Base-by-base conservation (phyloP, 257 asterid species). In the Leptodermis oblonga region DNA sequence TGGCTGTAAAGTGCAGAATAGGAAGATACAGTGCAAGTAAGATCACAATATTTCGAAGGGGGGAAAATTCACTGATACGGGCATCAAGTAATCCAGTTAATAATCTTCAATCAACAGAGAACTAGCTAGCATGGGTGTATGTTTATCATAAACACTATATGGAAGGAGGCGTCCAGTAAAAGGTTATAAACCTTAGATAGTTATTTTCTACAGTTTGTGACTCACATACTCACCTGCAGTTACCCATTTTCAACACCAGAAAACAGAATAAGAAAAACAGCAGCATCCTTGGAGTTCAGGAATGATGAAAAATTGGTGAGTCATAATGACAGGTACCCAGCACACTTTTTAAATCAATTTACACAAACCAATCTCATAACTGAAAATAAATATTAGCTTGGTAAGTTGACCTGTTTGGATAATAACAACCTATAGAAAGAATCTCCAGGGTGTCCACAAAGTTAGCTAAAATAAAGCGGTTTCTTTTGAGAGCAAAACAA, bases 1-100 rank as follows among this genome's bases (percentile, higher is more conserved):
- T 26, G 96, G 98, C 98, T 92, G 87, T 20, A 20, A 33, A 69
- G 55, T 41, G 41, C 78, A 81, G 25, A 58, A 72, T 30, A 43
- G 70, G 23, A 23, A 17, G 28, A 46, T 68, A 26, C 42, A 72
- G 63, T 36, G 49, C 13, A 69, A 52, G 53, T 15, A 39, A 64
- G 72, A 67, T 49, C 64, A 70, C 30, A 62, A 69, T 31, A 18
- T 64, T 39, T 6, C 7, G 12, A 10, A n/a, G 11, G 17, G n/a
- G 12, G n/a, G 5, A 58, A 52, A 58, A 49, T 13, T 18, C 18
- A 26, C n/a, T 7, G 26, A 65, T 52, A 43, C n/a, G 23, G 23
- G 13, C 31, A 62, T 2, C 14, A 58, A 26, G 43, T 6, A 2
- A 39, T 25, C 8, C 25, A 18, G 1, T 23, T 53, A 9, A 22